Percentiles rank a stretch among this genome's conserved stretches.
phyloP scores from a whole-genome alignment of 2,329 filamentous ascomycete species.

The Phialemonium atrogriseum region DNA sequence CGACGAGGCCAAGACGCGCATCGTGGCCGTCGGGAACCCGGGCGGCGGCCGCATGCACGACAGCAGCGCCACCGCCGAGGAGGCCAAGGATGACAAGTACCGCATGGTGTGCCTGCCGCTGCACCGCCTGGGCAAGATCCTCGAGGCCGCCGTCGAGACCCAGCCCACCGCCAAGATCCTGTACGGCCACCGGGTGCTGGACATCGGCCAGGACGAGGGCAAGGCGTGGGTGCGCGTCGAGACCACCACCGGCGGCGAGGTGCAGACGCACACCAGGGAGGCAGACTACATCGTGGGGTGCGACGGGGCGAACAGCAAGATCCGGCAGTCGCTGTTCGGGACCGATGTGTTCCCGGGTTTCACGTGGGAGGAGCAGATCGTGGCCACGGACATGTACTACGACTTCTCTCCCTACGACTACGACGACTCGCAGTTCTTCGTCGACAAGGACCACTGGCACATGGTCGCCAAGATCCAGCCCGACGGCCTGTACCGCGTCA shows the following conservation, averaged over 20 bases:
- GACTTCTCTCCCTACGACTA: constrained; percentile 11
- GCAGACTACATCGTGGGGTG: constrained; percentile 32
- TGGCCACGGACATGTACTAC: constrained; percentile 35
- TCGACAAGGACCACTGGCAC: constrained; percentile 42
- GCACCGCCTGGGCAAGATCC: constrained; percentile 30
- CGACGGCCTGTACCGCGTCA: constrained; percentile 42
- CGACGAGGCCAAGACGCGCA: constrained; percentile 10
- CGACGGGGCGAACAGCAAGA: constrained; percentile 32
- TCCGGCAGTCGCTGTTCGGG: constrained; percentile 32
- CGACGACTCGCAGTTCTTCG: constrained; percentile 30
- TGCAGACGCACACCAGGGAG: constrained; percentile 13
- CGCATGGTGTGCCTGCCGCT: constrained; percentile 34
- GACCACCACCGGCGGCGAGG: constrained; percentile 12
- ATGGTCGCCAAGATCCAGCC: constrained; percentile 42
- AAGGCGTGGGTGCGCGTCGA: constrained; percentile 22
- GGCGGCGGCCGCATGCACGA: constrained; percentile 5
- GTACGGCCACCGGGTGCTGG: constrained; percentile 30
- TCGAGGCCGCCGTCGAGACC: constrained; percentile 27
- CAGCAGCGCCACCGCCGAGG: no score
- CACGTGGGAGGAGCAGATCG: constrained; percentile 40
- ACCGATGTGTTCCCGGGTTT: constrained; percentile 32
- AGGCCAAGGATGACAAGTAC: constrained; percentile 16
- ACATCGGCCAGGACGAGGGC: constrained; percentile 23
- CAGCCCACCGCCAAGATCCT: constrained; percentile 24
- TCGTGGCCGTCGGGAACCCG: constrained; percentile 10